These are phyloP conservation scores for Fraxinus cuspidata DNA, from an alignment of 257 asterid genomes.

Conservation along the genomic window DNA sequence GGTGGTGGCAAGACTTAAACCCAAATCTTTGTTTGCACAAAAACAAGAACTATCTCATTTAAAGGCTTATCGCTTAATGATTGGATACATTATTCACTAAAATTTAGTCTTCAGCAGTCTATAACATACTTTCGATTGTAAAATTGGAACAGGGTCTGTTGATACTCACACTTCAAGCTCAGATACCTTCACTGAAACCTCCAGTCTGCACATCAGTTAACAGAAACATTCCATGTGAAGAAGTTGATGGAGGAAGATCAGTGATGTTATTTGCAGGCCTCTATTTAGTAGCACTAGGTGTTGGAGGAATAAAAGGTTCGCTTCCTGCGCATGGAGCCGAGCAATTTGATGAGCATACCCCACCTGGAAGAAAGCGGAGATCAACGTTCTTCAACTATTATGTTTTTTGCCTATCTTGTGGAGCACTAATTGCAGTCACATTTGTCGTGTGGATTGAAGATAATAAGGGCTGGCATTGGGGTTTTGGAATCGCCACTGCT, in stretches of 20 bases:
- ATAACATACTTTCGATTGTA: conserved; percentile 3
- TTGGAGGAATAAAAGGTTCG: conserved; percentile 89
- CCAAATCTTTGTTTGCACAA: neutral
- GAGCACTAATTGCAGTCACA: conserved; percentile 78
- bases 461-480: conserved; percentile 94
- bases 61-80: neutral
- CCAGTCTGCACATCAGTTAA: conserved; percentile 47
- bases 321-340: conserved; percentile 92
- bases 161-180: conserved; percentile 82
- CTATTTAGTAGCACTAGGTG: conserved; percentile 77
- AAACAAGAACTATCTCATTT: neutral
- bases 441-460: conserved; percentile 89
- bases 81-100: neutral
- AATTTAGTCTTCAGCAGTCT: neutral
- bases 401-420: conserved; percentile 78
- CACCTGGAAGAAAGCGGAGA: conserved; percentile 72
- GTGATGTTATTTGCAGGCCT: conserved; percentile 67
- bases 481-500: conserved; percentile 63
- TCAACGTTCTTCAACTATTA: conserved; percentile 78
- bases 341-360: conserved; percentile 66
- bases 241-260: conserved; percentile 44
- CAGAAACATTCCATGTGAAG: conserved; percentile 55
- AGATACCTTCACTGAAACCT: conserved; percentile 52
- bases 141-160: conserved; percentile 63
- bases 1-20: neutral